A percentile compares a stretch with the other conserved stretches of the same genome.
Conservation (phyloP, 116 monocot genomes). For the Trichopus zeylanicus region DNA sequence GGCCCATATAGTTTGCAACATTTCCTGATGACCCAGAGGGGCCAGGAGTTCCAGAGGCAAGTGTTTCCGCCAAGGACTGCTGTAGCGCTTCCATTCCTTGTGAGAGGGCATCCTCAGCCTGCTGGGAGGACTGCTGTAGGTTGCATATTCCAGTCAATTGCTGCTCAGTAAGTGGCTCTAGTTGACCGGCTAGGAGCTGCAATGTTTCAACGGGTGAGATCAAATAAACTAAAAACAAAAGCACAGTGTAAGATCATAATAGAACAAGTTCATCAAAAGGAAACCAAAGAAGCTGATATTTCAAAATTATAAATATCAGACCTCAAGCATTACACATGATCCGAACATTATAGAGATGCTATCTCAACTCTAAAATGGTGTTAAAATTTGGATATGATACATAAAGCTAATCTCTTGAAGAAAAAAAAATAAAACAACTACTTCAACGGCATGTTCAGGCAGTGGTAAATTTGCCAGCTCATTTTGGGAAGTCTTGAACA, state of each 20-base stretch:
- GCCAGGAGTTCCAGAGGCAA: conserved; percentile 62
- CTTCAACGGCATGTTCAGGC: too few species aligned
- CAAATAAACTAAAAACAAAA: not conserved
- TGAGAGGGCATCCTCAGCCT: conserved; percentile 93
- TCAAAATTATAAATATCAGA: too few species aligned
- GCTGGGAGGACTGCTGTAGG: conserved; percentile 84
- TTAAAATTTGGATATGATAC: too few species aligned
- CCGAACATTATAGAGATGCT: too few species aligned
- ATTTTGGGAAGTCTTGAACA: too few species aligned
- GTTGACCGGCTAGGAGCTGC: conserved; percentile 71
- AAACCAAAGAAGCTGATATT: too few species aligned
- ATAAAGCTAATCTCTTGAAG: too few species aligned
- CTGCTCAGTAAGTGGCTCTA: conserved; percentile 93
- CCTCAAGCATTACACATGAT: too few species aligned
- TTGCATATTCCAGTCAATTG: conserved; percentile 71
- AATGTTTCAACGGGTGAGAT: not conserved
- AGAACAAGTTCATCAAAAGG: too few species aligned
- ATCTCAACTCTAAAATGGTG: too few species aligned
- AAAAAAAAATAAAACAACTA: too few species aligned
- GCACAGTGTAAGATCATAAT: not conserved
- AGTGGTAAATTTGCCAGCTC: too few species aligned
- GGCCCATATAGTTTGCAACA: conserved; percentile 99
- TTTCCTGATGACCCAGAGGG: conserved; percentile 77
- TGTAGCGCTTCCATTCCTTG: conserved; percentile 97
- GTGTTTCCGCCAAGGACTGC: conserved; percentile 78